These are phyloP conservation scores for Babesia bigemina DNA, from an alignment of 169 alveolate species.

Conservation along the genomic window DNA sequence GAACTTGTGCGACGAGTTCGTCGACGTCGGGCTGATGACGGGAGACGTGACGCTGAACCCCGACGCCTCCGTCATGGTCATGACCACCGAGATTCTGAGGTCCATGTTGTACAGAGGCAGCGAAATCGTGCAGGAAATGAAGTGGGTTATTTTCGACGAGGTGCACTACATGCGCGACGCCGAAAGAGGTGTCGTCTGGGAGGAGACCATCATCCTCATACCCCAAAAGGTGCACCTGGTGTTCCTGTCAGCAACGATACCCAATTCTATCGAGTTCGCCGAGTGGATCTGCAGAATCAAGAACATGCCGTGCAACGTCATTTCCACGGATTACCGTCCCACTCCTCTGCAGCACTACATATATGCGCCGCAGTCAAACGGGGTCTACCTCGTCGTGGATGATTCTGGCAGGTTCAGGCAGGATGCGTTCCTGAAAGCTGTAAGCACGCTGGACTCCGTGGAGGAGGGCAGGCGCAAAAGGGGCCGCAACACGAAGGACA, in stretches of 20 bases:
- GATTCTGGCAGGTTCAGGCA: conserved; percentile 89
- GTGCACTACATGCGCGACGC: conserved; percentile 99
- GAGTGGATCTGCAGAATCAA: conserved; percentile 98
- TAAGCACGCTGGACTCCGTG: conserved; percentile 26
- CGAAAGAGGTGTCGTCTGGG: conserved; percentile 99
- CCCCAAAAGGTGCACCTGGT: conserved; percentile 93
- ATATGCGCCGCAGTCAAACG: conserved; percentile 94
- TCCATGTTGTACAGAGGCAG: conserved; percentile 98
- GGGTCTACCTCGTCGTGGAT: conserved; percentile 93
- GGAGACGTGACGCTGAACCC: conserved; percentile 99
- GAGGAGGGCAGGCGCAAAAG: conserved; percentile 57
- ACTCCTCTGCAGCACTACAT: conserved; percentile 97
- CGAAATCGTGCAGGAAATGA: conserved; percentile 87
- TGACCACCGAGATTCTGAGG: conserved; percentile 99
- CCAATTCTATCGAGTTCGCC: conserved; percentile 98
- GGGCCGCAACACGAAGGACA: conserved; percentile 77
- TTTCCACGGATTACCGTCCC: conserved; percentile 97
- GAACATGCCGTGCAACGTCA: conserved; percentile 96
- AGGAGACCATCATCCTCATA: conserved; percentile 96
- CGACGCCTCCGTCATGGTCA: conserved; percentile 96
- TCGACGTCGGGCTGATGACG: conserved; percentile 98
- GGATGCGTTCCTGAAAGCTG: conserved; percentile 57
- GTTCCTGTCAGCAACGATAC: conserved; percentile 98
- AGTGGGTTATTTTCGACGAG: conserved; percentile 96
- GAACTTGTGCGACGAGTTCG: conserved; percentile 95